phyloP scores from a whole-genome alignment of 805 yeast genomes.

The Candida quercuum region DNA sequence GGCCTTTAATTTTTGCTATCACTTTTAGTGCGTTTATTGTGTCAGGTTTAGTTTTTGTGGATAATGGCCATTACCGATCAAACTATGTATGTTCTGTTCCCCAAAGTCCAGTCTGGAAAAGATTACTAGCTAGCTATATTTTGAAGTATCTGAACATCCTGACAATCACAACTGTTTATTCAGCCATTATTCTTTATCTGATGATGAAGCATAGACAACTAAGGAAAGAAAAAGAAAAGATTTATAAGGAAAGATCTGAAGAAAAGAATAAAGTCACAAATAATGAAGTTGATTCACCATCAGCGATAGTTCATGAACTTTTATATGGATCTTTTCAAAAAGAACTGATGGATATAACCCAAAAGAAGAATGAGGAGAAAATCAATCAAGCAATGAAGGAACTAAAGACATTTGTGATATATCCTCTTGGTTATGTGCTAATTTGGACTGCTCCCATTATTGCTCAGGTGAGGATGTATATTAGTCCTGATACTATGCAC shows the following conservation, averaged over 20 bases:
- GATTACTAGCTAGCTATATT: constrained; percentile 13
- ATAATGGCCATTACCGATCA: constrained; percentile 7
- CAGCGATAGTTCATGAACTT: neutral
- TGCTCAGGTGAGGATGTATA: constrained; percentile 12
- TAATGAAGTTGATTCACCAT: neutral
- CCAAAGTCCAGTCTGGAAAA: constrained; percentile 14
- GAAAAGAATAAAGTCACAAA: neutral
- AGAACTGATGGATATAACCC: constrained; percentile 16
- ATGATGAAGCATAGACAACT: constrained; percentile 7
- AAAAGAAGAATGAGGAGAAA: constrained; percentile 5
- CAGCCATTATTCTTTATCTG: constrained; percentile 13
- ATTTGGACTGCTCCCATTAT: constrained; percentile 16
- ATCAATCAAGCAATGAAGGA: constrained; percentile 13
- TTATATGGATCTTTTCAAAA: constrained; percentile 9
- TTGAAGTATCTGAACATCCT: constrained; percentile 14
- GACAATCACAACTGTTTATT: constrained; percentile 12
- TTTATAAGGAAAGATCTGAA: constrained; percentile 4
- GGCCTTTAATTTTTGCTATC: neutral
- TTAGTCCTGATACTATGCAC: neutral
- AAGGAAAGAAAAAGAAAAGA: constrained; percentile 7
- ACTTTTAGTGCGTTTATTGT: neutral
- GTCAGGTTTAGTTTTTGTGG: constrained; percentile 13
- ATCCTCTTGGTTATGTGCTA: constrained; percentile 19
- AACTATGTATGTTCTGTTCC: constrained; percentile 16
- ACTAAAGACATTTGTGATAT: constrained; percentile 15